Evolutionary conservation across 306 rosid species (phyloP).

Genomic region (Rosa chinensis): DNA sequence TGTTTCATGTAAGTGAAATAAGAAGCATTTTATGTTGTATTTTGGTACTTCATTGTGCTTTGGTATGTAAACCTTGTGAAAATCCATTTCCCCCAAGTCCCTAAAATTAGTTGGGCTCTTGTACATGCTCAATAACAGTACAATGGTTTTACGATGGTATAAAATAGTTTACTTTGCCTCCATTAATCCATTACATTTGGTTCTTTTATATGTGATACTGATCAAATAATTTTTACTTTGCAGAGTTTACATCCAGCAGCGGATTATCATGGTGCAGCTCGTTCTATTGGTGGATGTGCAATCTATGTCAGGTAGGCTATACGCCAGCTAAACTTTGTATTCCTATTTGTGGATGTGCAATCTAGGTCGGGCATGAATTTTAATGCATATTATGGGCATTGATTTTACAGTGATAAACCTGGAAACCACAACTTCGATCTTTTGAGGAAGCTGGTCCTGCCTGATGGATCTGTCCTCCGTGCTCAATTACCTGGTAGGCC

Average conservation of each 20-base stretch:
- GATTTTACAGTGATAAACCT: conserved; percentile 73
- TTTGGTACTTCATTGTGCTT: background rate
- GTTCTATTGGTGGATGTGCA: conserved; percentile 94
- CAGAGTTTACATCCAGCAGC: conserved; percentile 92
- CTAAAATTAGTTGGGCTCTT: background rate
- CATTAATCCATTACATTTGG: background rate
- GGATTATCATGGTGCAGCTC: conserved; percentile 96
- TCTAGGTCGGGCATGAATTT: background rate
- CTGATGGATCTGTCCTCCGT: conserved; percentile 96
- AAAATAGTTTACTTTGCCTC: background rate
- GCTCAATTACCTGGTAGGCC: conserved; percentile 93
- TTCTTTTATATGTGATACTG: background rate
- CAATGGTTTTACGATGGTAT: background rate
- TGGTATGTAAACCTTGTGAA: background rate
- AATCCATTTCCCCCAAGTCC: background rate
- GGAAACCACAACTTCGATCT: conserved; percentile 92
- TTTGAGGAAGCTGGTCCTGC: conserved; percentile 81
- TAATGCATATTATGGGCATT: background rate
- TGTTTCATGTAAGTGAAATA: conserved; percentile 82
- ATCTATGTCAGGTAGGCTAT: conserved; percentile 79
- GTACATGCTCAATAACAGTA: background rate
- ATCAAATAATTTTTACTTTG: conserved; percentile 13
- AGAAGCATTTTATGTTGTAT: background rate
- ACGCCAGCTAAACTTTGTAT: background rate
- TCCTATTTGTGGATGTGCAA: background rate